Percentiles rank a stretch among this genome's conserved stretches.
Evolutionary conservation across 2,329 filamentous ascomycete genomes (phyloP).

Genomic region (Magnaporthiopsis poae): DNA sequence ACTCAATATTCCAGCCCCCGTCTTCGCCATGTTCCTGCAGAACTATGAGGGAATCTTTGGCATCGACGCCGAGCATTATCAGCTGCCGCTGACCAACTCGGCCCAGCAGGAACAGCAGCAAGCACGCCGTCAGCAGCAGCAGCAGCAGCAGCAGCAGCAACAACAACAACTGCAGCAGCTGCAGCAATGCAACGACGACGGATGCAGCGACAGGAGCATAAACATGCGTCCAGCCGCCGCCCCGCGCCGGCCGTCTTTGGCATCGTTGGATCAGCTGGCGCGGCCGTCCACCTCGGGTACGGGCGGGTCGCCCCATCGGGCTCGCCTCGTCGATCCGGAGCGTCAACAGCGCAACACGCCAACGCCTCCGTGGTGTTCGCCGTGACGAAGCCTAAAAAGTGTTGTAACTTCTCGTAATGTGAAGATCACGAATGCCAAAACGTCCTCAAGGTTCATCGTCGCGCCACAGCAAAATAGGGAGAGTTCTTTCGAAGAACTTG

Average conservation of each 20-base stretch:
- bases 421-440: too few relatives aligned
- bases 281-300: constrained; percentile 41
- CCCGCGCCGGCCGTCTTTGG: constrained; percentile 13
- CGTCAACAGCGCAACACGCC: constrained; percentile 31
- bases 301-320: constrained; percentile 42
- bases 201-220: neutral
- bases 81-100: constrained; percentile 38
- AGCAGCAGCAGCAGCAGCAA: constrained; percentile 13
- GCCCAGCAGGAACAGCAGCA: constrained; percentile 20
- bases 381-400: too few relatives aligned
- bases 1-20: constrained; percentile 85
- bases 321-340: constrained; percentile 34
- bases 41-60: constrained; percentile 83
- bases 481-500: too few relatives aligned
- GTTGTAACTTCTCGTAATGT: too few relatives aligned
- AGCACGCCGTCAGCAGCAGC: constrained; percentile 11
- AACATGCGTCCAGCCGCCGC: neutral
- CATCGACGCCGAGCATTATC: constrained; percentile 54
- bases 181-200: constrained; percentile 9
- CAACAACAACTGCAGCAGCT: constrained; percentile 14
- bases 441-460: too few relatives aligned
- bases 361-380: too few relatives aligned
- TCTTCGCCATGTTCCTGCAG: constrained; percentile 87
- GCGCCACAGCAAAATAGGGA: too few relatives aligned
- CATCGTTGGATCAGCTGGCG: constrained; percentile 22